Conservation (phyloP, 441 rosid genomes). For the Manihot esculenta region DNA sequence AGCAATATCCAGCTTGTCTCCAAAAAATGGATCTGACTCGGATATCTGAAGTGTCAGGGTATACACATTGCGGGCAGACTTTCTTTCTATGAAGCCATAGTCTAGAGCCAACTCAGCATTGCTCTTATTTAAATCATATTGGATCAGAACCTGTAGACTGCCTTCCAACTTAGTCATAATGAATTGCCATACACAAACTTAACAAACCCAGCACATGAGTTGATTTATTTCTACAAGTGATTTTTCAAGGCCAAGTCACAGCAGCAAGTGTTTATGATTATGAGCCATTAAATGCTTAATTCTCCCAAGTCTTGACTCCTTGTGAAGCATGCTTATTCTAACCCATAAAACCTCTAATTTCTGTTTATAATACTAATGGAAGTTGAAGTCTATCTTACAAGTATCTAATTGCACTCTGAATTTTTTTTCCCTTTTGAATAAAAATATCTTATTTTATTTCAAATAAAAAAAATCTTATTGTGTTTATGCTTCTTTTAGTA, state of each 20-base stretch:
- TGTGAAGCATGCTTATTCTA: background rate
- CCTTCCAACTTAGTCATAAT: conserved; percentile 10
- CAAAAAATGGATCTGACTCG: conserved; percentile 58
- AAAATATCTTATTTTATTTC: too few relatives aligned
- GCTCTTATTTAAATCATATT: conserved; percentile 81
- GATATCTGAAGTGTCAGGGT: conserved; percentile 75
- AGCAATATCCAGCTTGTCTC: conserved; percentile 88
- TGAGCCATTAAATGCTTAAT: background rate
- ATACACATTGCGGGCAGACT: conserved; percentile 59
- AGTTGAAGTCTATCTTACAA: background rate
- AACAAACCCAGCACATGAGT: background rate
- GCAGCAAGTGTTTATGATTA: background rate
- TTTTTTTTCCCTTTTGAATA: too few relatives aligned
- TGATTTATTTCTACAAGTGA: background rate
- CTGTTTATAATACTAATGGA: background rate
- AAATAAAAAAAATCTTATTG: background rate
- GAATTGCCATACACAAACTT: background rate
- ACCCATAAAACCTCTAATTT: background rate
- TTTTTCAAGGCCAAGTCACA: background rate
- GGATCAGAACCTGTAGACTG: conserved; percentile 66
- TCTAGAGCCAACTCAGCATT: conserved; percentile 89
- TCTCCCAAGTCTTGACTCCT: too few relatives aligned
- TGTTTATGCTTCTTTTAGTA: background rate
- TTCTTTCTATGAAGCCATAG: conserved; percentile 82
- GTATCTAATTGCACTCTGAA: background rate